Evolutionary conservation across 176 grass and related monocot species (phyloP), one percentile per base, ranked within the genome.

Genomic region (Phyllostachys edulis): DNA sequence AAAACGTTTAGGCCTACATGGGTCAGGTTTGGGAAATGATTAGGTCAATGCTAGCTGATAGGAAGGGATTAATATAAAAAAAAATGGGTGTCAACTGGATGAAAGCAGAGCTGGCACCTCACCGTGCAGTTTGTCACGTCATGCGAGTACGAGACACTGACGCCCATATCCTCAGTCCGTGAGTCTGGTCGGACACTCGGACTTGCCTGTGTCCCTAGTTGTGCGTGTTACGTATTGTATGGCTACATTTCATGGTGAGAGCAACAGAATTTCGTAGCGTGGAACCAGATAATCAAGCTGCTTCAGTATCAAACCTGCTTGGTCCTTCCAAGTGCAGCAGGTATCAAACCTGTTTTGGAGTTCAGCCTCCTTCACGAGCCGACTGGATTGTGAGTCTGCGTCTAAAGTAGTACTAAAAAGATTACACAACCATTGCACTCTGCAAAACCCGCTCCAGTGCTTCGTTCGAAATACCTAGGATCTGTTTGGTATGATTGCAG

Each of bases 121-220:
- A n/a, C 47, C 17, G 20, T 59, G 37, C 56, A 10, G 75, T 63
- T 83, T 82, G 63, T 64, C 86, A 32, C 52, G 63, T 77, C 71
- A 82, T 41, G 64, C 24, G 6, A 24, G 64, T 37, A 55, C 57
- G 37, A 39, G 74, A 60, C 36, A 16, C 52, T 24, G 52, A 37
- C 52, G 10, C 6, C 9, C 2, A 76, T 18, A 56, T 36, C 29
- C 6, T 73, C 14, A 9, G 71, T 37, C 17, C 72, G 3, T 29
- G 9, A 39, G 50, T 5, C 6, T 54, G 49, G 39, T 44, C 4
- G 67, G 38, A 44, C 5, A 13, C 38, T 44, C 39, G 39, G 66
- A 13, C 9, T 69, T 23, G 20, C 67, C 20, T 39, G 7, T 37
- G 7, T 37, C 18, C 16, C 6, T 37, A 37, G 3, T 20, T 21